Conservation (phyloP, 257 asterid genomes). For the Striga asiatica region DNA sequence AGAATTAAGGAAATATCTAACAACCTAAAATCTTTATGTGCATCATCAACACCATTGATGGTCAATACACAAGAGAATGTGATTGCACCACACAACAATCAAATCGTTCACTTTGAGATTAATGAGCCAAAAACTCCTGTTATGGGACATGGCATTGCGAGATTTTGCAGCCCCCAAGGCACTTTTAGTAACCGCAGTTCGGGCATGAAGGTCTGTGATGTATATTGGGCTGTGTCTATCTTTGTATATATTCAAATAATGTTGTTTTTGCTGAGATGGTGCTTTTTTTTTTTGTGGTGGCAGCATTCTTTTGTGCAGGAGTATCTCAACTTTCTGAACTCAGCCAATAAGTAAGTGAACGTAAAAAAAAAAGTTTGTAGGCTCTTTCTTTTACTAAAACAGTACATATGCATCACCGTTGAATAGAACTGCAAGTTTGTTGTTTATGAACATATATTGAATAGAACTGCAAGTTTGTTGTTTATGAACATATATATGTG, state of each 20-base stretch:
- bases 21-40: constrained; percentile 33
- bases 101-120: constrained; percentile 18
- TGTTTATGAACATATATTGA: background rate
- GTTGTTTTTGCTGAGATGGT: background rate
- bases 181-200: constrained; percentile 43
- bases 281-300: constrained; percentile 6
- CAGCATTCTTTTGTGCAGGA: constrained; percentile 61
- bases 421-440: background rate
- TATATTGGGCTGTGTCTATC: background rate
- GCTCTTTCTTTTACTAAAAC: too few relatives aligned
- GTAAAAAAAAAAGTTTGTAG: too few relatives aligned
- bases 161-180: constrained; percentile 39
- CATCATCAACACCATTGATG: constrained; percentile 48
- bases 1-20: constrained; percentile 46
- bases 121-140: constrained; percentile 67
- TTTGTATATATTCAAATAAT: background rate
- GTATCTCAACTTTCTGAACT: constrained; percentile 51
- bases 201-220: constrained; percentile 44
- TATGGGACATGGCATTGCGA: constrained; percentile 21
- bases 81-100: constrained; percentile 17
- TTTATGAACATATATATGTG: background rate
- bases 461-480: background rate
- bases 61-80: constrained; percentile 27
- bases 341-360: constrained; percentile 71
- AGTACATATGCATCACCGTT: background rate